Percentiles rank a stretch among this genome's conserved stretches.
Conservation (phyloP, 2,329 filamentous ascomycete species). For the Blumeria hordei region DNA sequence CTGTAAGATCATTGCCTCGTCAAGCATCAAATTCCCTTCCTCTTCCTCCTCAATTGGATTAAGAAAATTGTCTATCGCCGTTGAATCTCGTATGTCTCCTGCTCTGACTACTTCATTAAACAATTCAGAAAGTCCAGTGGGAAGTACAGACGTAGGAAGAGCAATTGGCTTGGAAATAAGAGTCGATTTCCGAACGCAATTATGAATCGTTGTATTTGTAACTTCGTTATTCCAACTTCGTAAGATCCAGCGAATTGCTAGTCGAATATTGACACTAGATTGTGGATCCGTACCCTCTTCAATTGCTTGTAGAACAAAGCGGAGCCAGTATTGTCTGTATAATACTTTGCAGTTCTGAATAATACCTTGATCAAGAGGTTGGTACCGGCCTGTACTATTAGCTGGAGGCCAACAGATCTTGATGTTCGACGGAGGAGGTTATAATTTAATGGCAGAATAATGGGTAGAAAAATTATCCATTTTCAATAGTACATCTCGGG, state of each 20-base stretch:
- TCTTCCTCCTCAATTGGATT: not conserved
- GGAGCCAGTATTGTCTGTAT: not conserved
- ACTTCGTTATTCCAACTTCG: not conserved
- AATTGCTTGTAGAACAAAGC: not conserved
- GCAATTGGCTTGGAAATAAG: not conserved
- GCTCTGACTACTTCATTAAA: too few species aligned
- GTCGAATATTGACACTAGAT: not conserved
- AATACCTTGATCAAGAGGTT: slow-evolving; percentile 2
- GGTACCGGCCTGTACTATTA: not conserved
- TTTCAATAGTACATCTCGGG: not conserved
- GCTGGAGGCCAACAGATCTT: not conserved
- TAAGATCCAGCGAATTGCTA: not conserved
- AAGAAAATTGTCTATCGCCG: not conserved
- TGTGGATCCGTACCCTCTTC: not conserved
- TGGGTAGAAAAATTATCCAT: slow-evolving; percentile 1
- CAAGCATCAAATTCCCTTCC: not conserved
- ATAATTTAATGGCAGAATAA: not conserved
- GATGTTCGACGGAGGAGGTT: not conserved
- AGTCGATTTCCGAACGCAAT: not conserved
- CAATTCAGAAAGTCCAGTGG: not conserved
- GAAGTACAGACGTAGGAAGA: not conserved
- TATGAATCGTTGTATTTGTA: not conserved
- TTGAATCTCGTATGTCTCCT: not conserved
- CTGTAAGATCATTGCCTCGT: not conserved
- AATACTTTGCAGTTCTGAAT: slow-evolving; percentile 1